Conservation (phyloP, 805 yeast species). For the Zygosaccharomyces gambellarensis region DNA sequence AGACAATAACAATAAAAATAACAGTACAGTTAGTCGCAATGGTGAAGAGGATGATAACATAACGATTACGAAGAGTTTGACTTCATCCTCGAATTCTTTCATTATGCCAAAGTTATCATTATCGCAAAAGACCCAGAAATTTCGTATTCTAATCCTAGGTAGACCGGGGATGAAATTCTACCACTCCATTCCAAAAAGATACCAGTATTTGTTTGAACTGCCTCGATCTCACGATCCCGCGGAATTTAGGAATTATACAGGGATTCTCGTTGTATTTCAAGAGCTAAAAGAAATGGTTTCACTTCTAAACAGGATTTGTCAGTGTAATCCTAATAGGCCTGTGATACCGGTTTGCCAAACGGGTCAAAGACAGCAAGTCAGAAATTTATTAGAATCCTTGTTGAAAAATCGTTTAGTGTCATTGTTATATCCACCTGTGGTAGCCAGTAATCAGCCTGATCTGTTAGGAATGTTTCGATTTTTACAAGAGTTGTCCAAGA, state of each 20-base stretch:
- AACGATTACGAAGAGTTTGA: slow-evolving; percentile 24
- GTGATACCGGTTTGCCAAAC: slow-evolving; percentile 28
- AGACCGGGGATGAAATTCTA: slow-evolving; percentile 25
- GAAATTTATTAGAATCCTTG: slow-evolving; percentile 22
- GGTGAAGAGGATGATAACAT: slow-evolving; percentile 18
- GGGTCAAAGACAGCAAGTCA: slow-evolving; percentile 28
- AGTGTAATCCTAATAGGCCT: slow-evolving; percentile 17
- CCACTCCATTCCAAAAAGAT: slow-evolving; percentile 22
- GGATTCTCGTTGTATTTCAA: slow-evolving; percentile 23
- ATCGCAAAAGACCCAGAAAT: slow-evolving; percentile 19
- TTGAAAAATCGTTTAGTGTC: slow-evolving; percentile 20
- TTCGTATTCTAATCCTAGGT: slow-evolving; percentile 27
- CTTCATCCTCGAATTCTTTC: slow-evolving; percentile 30
- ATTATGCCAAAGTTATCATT: slow-evolving; percentile 33
- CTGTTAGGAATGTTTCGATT: slow-evolving; percentile 20
- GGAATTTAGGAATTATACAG: slow-evolving; percentile 17
- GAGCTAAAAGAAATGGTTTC: slow-evolving; percentile 26
- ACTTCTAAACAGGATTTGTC: slow-evolving; percentile 23
- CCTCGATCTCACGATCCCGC: slow-evolving; percentile 19
- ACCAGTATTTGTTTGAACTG: slow-evolving; percentile 23
- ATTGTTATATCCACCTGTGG: slow-evolving; percentile 25
- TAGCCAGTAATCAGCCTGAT: slow-evolving; percentile 21
- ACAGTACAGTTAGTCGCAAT: slow-evolving; percentile 2
- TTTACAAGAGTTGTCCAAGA: slow-evolving; percentile 17
- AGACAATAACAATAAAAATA: slow-evolving; percentile 6